Conservation (phyloP, 1,284 basidiomycete species). For the Volvariella volvacea region DNA sequence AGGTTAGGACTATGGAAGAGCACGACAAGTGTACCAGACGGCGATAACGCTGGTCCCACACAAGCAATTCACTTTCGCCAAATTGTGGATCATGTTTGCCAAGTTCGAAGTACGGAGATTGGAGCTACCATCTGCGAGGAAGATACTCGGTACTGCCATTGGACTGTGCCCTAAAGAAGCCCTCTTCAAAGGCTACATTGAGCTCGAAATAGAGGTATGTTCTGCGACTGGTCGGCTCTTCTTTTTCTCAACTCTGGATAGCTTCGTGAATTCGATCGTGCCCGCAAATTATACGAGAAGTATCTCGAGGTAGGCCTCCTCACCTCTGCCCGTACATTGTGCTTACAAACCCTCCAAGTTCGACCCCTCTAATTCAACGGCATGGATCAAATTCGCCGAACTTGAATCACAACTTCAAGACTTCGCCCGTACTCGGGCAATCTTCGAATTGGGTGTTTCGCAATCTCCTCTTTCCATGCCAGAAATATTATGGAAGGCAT, state of each 20-base stretch:
- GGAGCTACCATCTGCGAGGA: constrained; percentile 81
- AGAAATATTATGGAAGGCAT: constrained; percentile 96
- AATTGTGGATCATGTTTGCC: constrained; percentile 88
- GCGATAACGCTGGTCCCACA: constrained; percentile 89
- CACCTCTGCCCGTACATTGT: background rate
- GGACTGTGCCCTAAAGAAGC: constrained; percentile 96
- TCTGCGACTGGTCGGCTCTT: background rate
- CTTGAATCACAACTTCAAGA: constrained; percentile 92
- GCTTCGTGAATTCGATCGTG: constrained; percentile 94
- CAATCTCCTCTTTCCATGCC: constrained; percentile 96
- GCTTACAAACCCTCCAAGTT: constrained; percentile 38
- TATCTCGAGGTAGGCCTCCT: constrained; percentile 70
- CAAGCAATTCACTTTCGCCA: constrained; percentile 96
- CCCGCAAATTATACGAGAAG: constrained; percentile 89
- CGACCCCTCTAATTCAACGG: constrained; percentile 83
- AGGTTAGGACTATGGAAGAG: constrained; percentile 70
- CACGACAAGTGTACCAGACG: constrained; percentile 90
- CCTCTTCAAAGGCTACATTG: constrained; percentile 91
- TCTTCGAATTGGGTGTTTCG: constrained; percentile 93
- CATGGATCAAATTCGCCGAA: constrained; percentile 98
- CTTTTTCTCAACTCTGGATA: constrained; percentile 18
- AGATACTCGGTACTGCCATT: constrained; percentile 85
- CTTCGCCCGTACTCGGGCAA: constrained; percentile 85
- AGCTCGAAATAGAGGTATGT: constrained; percentile 79
- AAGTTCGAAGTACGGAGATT: constrained; percentile 88